phyloP scores from a whole-genome alignment of 768 basidiomycete genomes.

The Candolleomyces efflorescens region DNA sequence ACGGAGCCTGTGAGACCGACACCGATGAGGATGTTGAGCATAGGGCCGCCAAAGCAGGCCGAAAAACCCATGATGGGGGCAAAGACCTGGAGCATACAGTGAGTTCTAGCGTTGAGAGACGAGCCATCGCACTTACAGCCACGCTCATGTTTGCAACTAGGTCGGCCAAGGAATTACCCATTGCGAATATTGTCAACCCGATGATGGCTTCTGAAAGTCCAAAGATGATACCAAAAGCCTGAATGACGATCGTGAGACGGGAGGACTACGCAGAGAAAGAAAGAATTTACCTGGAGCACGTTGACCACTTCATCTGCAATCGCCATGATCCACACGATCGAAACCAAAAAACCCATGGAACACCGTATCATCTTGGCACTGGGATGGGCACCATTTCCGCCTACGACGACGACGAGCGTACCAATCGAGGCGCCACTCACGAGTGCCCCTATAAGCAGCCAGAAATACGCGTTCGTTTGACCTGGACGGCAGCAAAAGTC shows the following conservation, averaged over 20 bases:
- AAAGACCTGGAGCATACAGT: constrained; percentile 48
- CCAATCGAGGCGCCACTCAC: constrained; percentile 52
- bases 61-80: constrained; percentile 94
- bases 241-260: constrained; percentile 9
- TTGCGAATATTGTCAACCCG: constrained; percentile 92
- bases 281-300: constrained; percentile 66
- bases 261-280: background rate
- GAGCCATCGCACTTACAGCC: constrained; percentile 48
- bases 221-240: constrained; percentile 93
- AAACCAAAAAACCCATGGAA: constrained; percentile 85
- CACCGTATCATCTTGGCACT: constrained; percentile 68
- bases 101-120: background rate
- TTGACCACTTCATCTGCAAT: constrained; percentile 96
- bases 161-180: constrained; percentile 95
- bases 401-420: constrained; percentile 54
- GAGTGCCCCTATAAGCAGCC: constrained; percentile 51
- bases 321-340: constrained; percentile 97
- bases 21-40: constrained; percentile 89
- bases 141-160: constrained; percentile 96
- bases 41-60: constrained; percentile 90
- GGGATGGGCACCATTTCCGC: constrained; percentile 53
- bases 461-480: constrained; percentile 38
- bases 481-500: constrained; percentile 31
- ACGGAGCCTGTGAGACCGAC: constrained; percentile 90
- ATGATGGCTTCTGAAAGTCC: constrained; percentile 97